These are phyloP conservation scores for Rhododendron ferrugineum DNA, from an alignment of 148 eudicot species.

Conservation along the genomic window DNA sequence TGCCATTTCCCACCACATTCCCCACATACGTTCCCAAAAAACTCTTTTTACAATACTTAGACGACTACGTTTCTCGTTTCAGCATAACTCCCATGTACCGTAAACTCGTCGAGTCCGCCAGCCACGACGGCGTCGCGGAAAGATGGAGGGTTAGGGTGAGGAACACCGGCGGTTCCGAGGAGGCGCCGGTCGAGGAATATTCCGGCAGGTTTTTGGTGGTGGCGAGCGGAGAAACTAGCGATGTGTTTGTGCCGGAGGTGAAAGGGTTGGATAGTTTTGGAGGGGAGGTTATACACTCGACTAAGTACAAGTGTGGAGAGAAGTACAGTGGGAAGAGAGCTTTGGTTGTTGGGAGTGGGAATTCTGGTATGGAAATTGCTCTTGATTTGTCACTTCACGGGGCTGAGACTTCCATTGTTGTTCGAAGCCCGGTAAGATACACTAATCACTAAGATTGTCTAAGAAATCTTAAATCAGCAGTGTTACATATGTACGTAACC, in stretches of 20 bases:
- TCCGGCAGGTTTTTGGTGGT: conserved; percentile 65
- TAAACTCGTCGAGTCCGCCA: conserved; percentile 38
- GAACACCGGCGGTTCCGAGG: conserved; percentile 6
- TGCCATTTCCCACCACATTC: conserved; percentile 28
- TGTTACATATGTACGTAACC: too few relatives aligned
- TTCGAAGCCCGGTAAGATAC: conserved; percentile 53
- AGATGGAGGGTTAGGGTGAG: conserved; percentile 42
- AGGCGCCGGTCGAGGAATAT: conserved; percentile 33
- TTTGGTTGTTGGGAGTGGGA: conserved; percentile 80
- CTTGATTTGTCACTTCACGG: conserved; percentile 55
- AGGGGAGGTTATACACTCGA: conserved; percentile 72
- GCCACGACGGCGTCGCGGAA: conserved; percentile 23
- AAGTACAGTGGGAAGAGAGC: conserved; percentile 40
- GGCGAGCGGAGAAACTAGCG: conserved; percentile 66
- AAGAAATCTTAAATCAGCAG: too few relatives aligned
- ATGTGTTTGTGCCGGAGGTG: conserved; percentile 44
- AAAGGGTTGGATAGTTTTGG: conserved; percentile 44
- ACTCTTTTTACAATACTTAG: conserved; percentile 47
- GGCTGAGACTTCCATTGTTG: conserved; percentile 55
- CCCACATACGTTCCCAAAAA: conserved; percentile 44
- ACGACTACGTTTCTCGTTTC: conserved; percentile 55
- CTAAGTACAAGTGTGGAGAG: conserved; percentile 48
- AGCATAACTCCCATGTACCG: conserved; percentile 42
- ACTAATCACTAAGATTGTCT: too few relatives aligned
- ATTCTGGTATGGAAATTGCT: conserved; percentile 87